A percentile compares a stretch with the other conserved stretches of the same genome.
Conservation (phyloP, 2,329 filamentous ascomycete species). For the Ophiostoma australiae region DNA sequence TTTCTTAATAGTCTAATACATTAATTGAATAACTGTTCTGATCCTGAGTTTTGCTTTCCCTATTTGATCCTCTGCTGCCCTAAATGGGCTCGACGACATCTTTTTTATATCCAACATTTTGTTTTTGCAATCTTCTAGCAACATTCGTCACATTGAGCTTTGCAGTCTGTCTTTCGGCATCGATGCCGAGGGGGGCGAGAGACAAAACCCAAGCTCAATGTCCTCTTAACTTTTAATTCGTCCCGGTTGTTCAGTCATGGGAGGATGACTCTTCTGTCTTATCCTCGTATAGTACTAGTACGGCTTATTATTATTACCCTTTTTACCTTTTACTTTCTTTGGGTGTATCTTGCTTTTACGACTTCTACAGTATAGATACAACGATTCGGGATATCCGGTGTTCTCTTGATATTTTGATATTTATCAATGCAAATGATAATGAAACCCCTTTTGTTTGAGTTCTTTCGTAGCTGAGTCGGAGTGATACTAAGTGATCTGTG, state of each 20-base stretch:
- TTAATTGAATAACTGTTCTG: conserved; percentile 9
- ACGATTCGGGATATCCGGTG: conserved; percentile 17
- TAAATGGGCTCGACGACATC: conserved; percentile 4
- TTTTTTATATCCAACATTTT: conserved; percentile 8
- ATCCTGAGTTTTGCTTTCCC: neutral
- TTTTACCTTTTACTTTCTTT: conserved; percentile 9
- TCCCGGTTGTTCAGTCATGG: conserved; percentile 10
- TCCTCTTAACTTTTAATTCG: conserved; percentile 14
- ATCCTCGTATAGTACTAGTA: neutral
- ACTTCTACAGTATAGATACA: conserved; percentile 21
- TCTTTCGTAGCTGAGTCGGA: neutral
- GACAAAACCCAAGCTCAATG: neutral
- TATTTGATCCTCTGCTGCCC: neutral
- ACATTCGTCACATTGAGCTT: conserved; percentile 6
- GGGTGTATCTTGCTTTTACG: conserved; percentile 15
- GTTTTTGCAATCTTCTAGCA: neutral
- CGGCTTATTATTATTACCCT: conserved; percentile 10
- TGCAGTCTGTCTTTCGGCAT: neutral
- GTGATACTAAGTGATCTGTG: neutral
- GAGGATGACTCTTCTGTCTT: neutral
- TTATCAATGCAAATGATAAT: conserved; percentile 23
- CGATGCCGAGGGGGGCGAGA: conserved; percentile 7
- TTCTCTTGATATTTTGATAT: conserved; percentile 13
- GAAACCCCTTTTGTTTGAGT: neutral
- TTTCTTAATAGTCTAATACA: conserved; percentile 13